Base-by-base conservation (phyloP, 768 basidiomycete genomes). In the Leccinum uliginosum region DNA sequence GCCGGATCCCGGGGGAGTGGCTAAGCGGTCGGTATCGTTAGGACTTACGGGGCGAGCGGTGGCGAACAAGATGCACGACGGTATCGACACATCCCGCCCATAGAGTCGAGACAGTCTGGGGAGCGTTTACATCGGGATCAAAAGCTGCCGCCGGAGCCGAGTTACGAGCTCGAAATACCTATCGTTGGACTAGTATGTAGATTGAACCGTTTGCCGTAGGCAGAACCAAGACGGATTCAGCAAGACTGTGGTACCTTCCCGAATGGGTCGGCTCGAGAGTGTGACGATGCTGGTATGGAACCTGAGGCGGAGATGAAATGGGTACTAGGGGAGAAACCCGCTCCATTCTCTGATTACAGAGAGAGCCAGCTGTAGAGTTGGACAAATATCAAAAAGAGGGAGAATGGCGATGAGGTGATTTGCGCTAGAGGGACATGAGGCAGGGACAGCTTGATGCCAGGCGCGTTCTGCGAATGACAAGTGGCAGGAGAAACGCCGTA, bases 291-390 rank as follows among this genome's bases (percentile, higher is more conserved):
- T 24, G 23, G 21, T 45, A 48, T 50, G 55, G 51, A 57, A 53
- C 29, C 38, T 40, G 38, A 27, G 63, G 70, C 67, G 67, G 71
- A 73, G 61, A 73, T 73, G 71, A 73, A 73, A 48, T 32, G 51
- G 52, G 38, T 54, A 57, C 19, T 56, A 23, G 49, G 29, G 54
- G 32, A 27, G n/a, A 35, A 46, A 49, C 21, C 30, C n/a, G 35
- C 50, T 65, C 59, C 61, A 68, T 72, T 68, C 55, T 47, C 10
- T 62, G 66, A 51, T 53, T 40, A 50, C 23, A 49, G 32, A 50
- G 32, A 54, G n/a, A 40, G 38, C 19, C n/a, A 19, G 51, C 51
- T 52, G 45, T 50, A 50, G 56, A 44, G 47, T 30, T 55, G 51
- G 66, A 46, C 24, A 44, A 40, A 43, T 58, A 43, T 55, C 58